Evolutionary conservation across 768 basidiomycete species (phyloP), one percentile per base, ranked within the genome.

Genomic region (Termitomyces sp.): DNA sequence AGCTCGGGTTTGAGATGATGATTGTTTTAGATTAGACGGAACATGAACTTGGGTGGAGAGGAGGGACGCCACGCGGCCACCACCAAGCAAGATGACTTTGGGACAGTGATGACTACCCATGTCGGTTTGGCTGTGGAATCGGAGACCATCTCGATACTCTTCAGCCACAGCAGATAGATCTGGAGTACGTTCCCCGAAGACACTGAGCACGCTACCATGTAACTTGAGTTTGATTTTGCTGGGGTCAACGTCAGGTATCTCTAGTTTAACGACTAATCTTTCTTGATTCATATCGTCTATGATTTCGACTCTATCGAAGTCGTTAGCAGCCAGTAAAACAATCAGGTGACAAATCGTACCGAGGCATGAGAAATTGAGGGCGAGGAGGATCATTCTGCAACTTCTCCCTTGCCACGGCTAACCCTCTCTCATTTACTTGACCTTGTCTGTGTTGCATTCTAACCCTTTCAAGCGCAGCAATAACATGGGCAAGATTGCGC

Each of bases 211-310:
- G 0, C 67, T 70, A 0, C 70, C 68, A 17, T 66, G 69, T 10
- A 77, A 66, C n/a, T 66, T 60, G 2, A 79, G 59, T 0, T 66
- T 55, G 0, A 80, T 65, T 28, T 76, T 70, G 12, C 64, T 60
- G 9, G 64, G 70, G 46, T 68, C 70, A 45, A 80, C 70, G 17
- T 78, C 79, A 34, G 79, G 79, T 14, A 80, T 60, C 58, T 80
- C 79, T 52, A 79, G 73, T 7, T 74, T 68, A 5, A 74, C 77
- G 2, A 68, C 56, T 5, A 74, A 52, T 19, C 59, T 72, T 9
- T 69, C 56, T 1, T 67, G 68, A 5, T 61, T 66, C 7, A 72
- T 70, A 52, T 79, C 72, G 47, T 79, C 73, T 16, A 76, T 63
- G 17, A 78, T 58, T 53, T 77, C 76, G 70, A 77, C 73, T 47